Evolutionary conservation across 805 yeast species (phyloP).

Genomic region (Tetrapisispora fleetii): DNA sequence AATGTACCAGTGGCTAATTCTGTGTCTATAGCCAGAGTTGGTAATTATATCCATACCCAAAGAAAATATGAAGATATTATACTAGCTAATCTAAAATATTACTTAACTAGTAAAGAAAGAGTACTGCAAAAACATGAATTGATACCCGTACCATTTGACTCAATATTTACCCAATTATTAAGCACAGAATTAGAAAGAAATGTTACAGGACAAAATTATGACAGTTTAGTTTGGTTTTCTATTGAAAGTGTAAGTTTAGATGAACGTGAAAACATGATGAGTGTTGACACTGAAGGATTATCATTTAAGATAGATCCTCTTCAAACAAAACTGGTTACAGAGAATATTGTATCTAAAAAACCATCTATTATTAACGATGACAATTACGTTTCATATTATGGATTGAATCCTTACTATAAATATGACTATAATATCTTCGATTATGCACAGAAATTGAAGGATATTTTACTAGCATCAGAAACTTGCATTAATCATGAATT

Average conservation of each 20-base stretch:
- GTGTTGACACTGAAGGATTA: neutral
- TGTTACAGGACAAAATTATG: constrained; percentile 32
- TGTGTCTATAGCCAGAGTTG: constrained; percentile 21
- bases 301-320: constrained; percentile 43
- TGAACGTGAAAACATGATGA: constrained; percentile 8
- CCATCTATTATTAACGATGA: constrained; percentile 25
- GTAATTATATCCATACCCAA: constrained; percentile 22
- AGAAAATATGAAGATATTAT: constrained; percentile 28
- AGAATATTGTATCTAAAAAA: constrained; percentile 42
- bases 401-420: constrained; percentile 34
- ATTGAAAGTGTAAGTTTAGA: constrained; percentile 39
- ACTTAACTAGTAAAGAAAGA: constrained; percentile 50
- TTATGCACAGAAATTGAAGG: constrained; percentile 42
- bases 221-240: constrained; percentile 78
- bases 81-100: constrained; percentile 47
- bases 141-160: constrained; percentile 69
- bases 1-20: constrained; percentile 15
- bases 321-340: constrained; percentile 57
- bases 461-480: constrained; percentile 46
- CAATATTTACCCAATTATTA: constrained; percentile 11
- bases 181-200: constrained; percentile 4
- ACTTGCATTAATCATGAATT: constrained; percentile 19
- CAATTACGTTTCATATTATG: constrained; percentile 40
- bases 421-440: constrained; percentile 31
- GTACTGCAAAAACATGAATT: constrained; percentile 56